Evolutionary conservation across 2,329 filamentous ascomycete genomes (phyloP), one percentile per base, ranked within the genome.

Genomic region (Fusarium coicis): DNA sequence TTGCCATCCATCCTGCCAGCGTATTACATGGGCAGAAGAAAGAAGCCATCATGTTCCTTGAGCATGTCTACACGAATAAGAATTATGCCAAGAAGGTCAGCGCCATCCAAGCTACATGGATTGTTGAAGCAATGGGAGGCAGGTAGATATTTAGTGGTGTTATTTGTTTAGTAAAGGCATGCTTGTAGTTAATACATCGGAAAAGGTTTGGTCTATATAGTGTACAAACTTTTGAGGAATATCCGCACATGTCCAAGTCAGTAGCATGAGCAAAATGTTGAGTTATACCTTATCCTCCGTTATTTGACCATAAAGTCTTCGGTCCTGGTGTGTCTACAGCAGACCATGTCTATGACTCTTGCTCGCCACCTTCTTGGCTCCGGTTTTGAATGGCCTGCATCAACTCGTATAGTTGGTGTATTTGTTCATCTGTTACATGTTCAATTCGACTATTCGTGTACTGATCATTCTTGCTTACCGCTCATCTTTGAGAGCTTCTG

Each of bases 401-500:
- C 63, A 99, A 86, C 80, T 98, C 96, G 80, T 98, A 98, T 75
- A 99, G 84, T 82, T 99, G 96, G 4, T 92, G 93, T 58, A 98
- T 86, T 84, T 99, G 96, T 81, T 98, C 93, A 80, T 98, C 95
- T 97, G 40, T 39, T 7, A 40, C 26, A 30, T 49, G 32, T 9
- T 9, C 50, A 74, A 60, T 47, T 69, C 30, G 53, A 23, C 42
- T n/a, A 18, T 49, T n/a, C 26, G 11, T 14, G 40, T 28, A 12
- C 30, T 53, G 18, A 10, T 32, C n/a, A 19, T 23, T 23, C 12
- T 58, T 10, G 66, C 91, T 76, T 81, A 97, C 95, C 95, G 81
- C 93, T 98, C 94, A 98, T 93, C 83, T 97, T 98, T 68, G 94
- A 92, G 63, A 98, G 86, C 83, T 97, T 97, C 2, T 85, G 86